Conservation (phyloP, 768 basidiomycete genomes). For the Bullera alba region DNA sequence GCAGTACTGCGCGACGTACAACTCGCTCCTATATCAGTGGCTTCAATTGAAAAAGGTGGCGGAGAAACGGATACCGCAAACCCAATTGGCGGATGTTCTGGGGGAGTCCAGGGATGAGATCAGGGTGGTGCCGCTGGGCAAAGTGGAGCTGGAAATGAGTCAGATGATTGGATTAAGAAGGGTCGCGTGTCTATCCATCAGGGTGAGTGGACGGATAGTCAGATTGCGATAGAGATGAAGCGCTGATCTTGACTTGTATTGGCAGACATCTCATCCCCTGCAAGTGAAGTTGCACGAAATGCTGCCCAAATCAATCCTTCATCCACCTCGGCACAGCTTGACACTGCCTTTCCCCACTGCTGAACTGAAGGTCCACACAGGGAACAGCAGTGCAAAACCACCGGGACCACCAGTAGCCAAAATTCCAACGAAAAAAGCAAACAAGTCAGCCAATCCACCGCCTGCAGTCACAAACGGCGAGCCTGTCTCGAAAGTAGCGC, state of each 20-base stretch:
- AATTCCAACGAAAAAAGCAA: background rate
- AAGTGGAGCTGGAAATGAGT: constrained; percentile 38
- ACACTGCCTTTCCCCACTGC: constrained; percentile 31
- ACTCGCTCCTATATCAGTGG: constrained; percentile 38
- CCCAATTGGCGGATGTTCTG: constrained; percentile 10
- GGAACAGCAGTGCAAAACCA: background rate
- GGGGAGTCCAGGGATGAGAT: constrained; percentile 29
- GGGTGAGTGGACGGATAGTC: no score
- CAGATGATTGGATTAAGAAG: constrained; percentile 34
- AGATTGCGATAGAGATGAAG: no score
- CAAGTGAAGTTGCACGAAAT: constrained; percentile 11
- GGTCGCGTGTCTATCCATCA: constrained; percentile 35
- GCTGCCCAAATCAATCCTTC: constrained; percentile 32
- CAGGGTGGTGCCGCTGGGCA: constrained; percentile 33
- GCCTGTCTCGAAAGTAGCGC: background rate
- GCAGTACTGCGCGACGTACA: constrained; percentile 39
- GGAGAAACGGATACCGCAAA: constrained; percentile 6
- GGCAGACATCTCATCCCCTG: constrained; percentile 25
- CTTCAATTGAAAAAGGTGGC: constrained; percentile 18
- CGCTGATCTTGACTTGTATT: no score
- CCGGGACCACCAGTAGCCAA: background rate
- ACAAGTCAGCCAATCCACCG: background rate
- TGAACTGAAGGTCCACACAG: constrained; percentile 10
- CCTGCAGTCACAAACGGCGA: background rate
- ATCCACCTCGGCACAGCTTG: constrained; percentile 32